A percentile compares a stretch with the other conserved stretches of the same genome.
These are phyloP conservation scores for Sisymbrium altissimum DNA, from an alignment of 345 rosid genomes.

Conservation along the genomic window DNA sequence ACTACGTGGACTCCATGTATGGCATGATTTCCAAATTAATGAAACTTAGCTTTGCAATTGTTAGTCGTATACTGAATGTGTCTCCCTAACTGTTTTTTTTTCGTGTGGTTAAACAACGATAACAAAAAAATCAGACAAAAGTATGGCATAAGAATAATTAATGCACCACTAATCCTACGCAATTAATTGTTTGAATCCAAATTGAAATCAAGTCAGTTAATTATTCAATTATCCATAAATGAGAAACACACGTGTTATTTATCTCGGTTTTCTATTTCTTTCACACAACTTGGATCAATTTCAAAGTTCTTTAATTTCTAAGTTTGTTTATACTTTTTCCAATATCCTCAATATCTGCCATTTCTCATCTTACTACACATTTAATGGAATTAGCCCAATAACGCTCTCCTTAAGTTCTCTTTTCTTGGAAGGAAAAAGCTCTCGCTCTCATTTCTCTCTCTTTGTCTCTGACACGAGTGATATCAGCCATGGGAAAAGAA, in stretches of 20 bases:
- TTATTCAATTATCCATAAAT: not conserved
- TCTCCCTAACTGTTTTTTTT: no score
- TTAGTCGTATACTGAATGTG: no score
- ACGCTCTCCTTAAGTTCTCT: not conserved
- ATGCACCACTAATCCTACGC: not conserved
- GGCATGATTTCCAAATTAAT: not conserved
- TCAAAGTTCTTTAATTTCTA: not conserved
- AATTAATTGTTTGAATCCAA: not conserved
- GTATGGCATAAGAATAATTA: not conserved
- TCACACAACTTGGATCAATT: not conserved
- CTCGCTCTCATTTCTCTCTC: not conserved
- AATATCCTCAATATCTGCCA: not conserved
- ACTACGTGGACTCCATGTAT: conserved; percentile 14
- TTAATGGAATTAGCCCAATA: not conserved
- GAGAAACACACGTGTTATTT: not conserved
- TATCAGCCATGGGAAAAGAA: conserved; percentile 28
- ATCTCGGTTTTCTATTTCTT: not conserved
- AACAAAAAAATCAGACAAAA: not conserved
- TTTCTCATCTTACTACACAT: not conserved
- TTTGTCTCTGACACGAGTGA: not conserved
- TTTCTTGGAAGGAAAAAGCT: not conserved
- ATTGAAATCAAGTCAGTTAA: not conserved
- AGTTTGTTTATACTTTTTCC: not conserved
- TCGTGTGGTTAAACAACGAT: no score
- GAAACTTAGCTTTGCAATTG: no score